These are phyloP conservation scores for Mortierella polycephala DNA, from an alignment of 371 early-diverging fungal species.

Conservation along the genomic window DNA sequence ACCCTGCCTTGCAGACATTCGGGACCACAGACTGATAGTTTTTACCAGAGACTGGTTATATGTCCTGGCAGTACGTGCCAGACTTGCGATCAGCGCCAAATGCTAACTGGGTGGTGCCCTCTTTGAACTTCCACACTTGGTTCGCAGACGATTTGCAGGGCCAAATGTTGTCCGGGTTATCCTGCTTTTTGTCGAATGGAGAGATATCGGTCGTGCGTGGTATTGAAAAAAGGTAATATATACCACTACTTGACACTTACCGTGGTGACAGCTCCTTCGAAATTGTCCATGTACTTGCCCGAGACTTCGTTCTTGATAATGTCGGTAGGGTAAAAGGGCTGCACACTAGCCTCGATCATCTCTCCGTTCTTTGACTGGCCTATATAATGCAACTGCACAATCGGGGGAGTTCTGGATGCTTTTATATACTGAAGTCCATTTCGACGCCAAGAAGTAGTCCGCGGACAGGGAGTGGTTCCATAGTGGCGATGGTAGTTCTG, in stretches of 20 bases:
- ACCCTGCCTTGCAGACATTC: constrained; percentile 33
- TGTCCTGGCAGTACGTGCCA: constrained; percentile 39
- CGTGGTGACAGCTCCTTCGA: constrained; percentile 9
- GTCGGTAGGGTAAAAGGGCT: constrained; percentile 48
- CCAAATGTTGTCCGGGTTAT: constrained; percentile 37
- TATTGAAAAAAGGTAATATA: background rate
- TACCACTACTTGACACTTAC: constrained; percentile 18
- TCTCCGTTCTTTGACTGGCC: constrained; percentile 31
- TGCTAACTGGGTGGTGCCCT: constrained; percentile 37
- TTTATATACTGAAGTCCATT: too few relatives aligned
- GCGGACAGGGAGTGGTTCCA: too few relatives aligned
- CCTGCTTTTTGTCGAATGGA: constrained; percentile 3
- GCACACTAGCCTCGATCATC: constrained; percentile 47
- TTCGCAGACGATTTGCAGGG: constrained; percentile 30
- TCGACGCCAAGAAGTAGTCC: too few relatives aligned
- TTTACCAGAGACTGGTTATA: background rate
- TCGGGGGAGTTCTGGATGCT: too few relatives aligned
- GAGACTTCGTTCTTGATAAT: constrained; percentile 34
- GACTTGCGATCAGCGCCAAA: constrained; percentile 36
- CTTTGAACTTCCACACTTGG: constrained; percentile 55
- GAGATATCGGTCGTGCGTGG: background rate
- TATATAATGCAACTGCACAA: constrained; percentile 43
- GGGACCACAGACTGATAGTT: constrained; percentile 27
- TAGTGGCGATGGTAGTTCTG: too few relatives aligned
- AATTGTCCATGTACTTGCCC: constrained; percentile 41